Percentiles rank a stretch among this genome's conserved stretches.
These are phyloP conservation scores for Vigna unguiculata DNA, from an alignment of 306 rosid species.

Conservation along the genomic window DNA sequence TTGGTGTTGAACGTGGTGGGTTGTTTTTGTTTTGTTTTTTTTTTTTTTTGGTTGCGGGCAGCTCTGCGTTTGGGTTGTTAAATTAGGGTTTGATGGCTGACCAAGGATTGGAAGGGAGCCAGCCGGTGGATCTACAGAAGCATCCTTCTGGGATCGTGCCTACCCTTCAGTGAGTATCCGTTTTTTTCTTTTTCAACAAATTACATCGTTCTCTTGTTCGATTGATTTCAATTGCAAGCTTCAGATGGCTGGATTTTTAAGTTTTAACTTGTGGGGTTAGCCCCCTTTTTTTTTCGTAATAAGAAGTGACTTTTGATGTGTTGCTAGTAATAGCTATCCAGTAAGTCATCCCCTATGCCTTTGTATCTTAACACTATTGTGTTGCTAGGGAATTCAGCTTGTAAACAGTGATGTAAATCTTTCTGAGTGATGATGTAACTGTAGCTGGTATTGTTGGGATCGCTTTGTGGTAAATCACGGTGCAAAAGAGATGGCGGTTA, in stretches of 20 bases:
- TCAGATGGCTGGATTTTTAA: background rate
- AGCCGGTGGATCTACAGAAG: conserved; percentile 79
- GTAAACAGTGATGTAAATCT: background rate
- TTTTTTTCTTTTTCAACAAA: background rate
- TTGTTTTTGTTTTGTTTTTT: background rate
- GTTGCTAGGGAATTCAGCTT: background rate
- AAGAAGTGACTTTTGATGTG: background rate
- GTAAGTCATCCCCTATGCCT: background rate
- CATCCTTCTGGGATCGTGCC: conserved; percentile 98
- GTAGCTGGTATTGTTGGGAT: background rate
- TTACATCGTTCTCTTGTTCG: background rate
- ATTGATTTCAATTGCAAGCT: background rate
- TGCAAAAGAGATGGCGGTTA: background rate
- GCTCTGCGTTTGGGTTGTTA: conserved; percentile 17
- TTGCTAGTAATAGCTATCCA: background rate
- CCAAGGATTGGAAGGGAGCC: conserved; percentile 84
- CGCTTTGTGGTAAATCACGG: background rate
- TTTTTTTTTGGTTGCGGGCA: conserved; percentile 8
- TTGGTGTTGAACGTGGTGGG: conserved; percentile 10
- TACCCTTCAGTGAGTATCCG: conserved; percentile 89
- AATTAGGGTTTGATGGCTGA: conserved; percentile 71
- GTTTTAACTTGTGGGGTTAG: background rate
- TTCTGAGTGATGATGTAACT: background rate
- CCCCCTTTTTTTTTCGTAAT: background rate
- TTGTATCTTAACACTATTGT: conserved; percentile 4